These are phyloP conservation scores for Globisporangium recalcitrans DNA, from an alignment of 352 stramenopile species.

Conservation along the genomic window DNA sequence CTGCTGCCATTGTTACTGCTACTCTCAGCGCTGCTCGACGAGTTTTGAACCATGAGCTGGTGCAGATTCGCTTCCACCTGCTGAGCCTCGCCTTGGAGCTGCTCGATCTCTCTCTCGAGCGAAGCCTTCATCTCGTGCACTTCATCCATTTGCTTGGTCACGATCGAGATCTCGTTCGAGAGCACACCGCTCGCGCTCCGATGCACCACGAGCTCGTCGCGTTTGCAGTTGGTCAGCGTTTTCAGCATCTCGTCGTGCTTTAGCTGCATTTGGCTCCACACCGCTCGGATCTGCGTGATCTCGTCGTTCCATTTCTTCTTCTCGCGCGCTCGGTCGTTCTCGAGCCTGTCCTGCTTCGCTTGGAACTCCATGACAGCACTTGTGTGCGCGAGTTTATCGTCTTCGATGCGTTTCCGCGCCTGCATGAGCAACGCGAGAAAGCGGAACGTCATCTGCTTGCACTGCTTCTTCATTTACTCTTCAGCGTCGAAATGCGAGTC, in stretches of 20 bases:
- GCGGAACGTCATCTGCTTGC: slow-evolving; percentile 54
- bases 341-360: slow-evolving; percentile 15
- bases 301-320: slow-evolving; percentile 29
- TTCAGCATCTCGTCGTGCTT: slow-evolving; percentile 59
- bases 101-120: slow-evolving; percentile 53
- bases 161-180: slow-evolving; percentile 68
- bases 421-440: slow-evolving; percentile 45
- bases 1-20: slow-evolving; percentile 1
- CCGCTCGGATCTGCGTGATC: slow-evolving; percentile 22
- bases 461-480: slow-evolving; percentile 49
- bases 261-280: slow-evolving; percentile 30
- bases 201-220: slow-evolving; percentile 70
- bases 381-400: slow-evolving; percentile 12
- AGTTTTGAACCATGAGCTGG: slow-evolving; percentile 52
- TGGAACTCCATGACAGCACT: slow-evolving; percentile 3
- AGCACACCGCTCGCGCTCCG: slow-evolving; percentile 65
- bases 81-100: slow-evolving; percentile 57
- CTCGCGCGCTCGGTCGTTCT: slow-evolving; percentile 20
- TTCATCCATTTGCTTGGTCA: slow-evolving; percentile 72
- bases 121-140: slow-evolving; percentile 51
- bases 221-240: slow-evolving; percentile 78
- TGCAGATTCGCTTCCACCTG: slow-evolving; percentile 44
- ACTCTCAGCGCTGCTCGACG: slow-evolving; percentile 11
- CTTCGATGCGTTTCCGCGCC: slow-evolving; percentile 25
- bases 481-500: slow-evolving; percentile 65